phyloP scores from a whole-genome alignment of 2,329 filamentous ascomycete genomes.

The Aspergillus piperis region DNA sequence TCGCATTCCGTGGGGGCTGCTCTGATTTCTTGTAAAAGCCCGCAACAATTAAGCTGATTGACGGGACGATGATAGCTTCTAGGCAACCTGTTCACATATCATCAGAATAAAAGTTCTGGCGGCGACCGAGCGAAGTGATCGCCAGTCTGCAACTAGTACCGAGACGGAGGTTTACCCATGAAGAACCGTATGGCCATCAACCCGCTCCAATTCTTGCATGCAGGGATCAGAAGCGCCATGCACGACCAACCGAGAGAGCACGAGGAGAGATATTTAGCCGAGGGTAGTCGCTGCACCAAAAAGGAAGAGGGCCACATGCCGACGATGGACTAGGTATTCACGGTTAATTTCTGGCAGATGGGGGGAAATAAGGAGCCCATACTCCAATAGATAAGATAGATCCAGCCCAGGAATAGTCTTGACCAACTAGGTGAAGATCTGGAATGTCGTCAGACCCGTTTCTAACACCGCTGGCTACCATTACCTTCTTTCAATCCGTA shows the following conservation, averaged over 20 bases:
- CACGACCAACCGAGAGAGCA: constrained; percentile 57
- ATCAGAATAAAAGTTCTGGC: too few species aligned
- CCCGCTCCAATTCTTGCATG: constrained; percentile 52
- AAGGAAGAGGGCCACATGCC: constrained; percentile 46
- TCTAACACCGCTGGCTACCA: background rate
- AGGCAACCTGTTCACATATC: constrained; percentile 21
- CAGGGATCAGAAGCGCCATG: constrained; percentile 49
- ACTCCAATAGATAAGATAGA: constrained; percentile 32
- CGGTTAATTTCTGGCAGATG: too few species aligned
- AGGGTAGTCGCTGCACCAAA: constrained; percentile 51
- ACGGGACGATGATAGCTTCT: constrained; percentile 39
- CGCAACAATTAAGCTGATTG: constrained; percentile 38
- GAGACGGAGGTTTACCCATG: constrained; percentile 27
- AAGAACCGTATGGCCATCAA: constrained; percentile 42
- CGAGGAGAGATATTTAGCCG: constrained; percentile 55
- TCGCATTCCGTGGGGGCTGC: constrained; percentile 38
- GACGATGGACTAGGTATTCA: constrained; percentile 42
- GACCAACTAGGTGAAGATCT: constrained; percentile 52
- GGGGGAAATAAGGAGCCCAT: background rate
- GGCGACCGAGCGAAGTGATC: background rate
- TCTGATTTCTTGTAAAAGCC: constrained; percentile 44
- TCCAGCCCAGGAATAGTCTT: constrained; percentile 55
- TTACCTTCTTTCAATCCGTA: constrained; percentile 47
- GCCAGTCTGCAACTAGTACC: background rate
- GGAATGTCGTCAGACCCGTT: background rate